Percentiles rank a stretch among this genome's conserved stretches.
These are phyloP conservation scores for Eutrema japonicum DNA, from an alignment of 345 rosid species.

Conservation along the genomic window DNA sequence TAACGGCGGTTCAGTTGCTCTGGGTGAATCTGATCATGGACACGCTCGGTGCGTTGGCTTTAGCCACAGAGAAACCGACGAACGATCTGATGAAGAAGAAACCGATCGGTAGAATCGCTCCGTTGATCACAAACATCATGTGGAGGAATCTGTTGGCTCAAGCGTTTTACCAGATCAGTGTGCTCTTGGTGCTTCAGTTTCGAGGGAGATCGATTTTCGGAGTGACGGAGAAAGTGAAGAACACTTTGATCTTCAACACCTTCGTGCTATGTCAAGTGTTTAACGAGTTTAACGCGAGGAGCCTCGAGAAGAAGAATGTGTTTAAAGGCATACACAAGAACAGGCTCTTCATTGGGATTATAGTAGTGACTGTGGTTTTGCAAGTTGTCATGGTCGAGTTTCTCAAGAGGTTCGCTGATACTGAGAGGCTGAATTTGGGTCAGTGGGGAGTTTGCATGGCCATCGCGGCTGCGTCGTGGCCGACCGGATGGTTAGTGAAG, in stretches of 20 bases:
- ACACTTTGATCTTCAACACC: constrained; percentile 70
- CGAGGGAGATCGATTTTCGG: constrained; percentile 62
- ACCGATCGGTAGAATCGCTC: constrained; percentile 65
- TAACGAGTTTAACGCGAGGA: constrained; percentile 81
- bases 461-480: constrained; percentile 69
- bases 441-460: constrained; percentile 72
- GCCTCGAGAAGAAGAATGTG: constrained; percentile 75
- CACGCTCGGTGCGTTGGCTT: constrained; percentile 75
- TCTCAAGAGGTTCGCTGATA: constrained; percentile 69
- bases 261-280: constrained; percentile 80
- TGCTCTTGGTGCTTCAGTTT: constrained; percentile 71
- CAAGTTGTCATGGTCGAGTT: constrained; percentile 80
- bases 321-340: constrained; percentile 68
- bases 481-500: constrained; percentile 69
- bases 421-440: constrained; percentile 67
- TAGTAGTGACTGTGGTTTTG: constrained; percentile 55
- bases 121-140: constrained; percentile 71
- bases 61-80: constrained; percentile 72
- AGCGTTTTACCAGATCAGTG: constrained; percentile 62
- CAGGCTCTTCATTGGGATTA: constrained; percentile 64
- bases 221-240: constrained; percentile 55
- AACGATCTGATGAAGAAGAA: constrained; percentile 64
- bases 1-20: constrained; percentile 69
- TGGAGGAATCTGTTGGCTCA: constrained; percentile 80
- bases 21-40: constrained; percentile 89